These are phyloP conservation scores for Eimeria maxima DNA, from an alignment of 169 alveolate genomes.

Conservation along the genomic window DNA sequence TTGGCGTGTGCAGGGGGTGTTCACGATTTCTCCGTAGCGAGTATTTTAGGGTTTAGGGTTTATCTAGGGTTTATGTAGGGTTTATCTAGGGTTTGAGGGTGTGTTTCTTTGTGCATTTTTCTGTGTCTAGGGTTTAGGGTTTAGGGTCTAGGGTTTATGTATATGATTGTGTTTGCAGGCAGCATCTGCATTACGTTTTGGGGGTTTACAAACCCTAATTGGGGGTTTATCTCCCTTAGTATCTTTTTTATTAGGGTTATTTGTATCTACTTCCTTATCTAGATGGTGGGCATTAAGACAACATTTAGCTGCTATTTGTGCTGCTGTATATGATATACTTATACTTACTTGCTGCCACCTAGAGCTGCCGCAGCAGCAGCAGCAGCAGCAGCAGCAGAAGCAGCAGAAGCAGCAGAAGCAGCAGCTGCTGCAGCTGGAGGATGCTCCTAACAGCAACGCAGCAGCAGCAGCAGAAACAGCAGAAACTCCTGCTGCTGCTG, in stretches of 20 bases:
- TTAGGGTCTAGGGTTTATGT: constrained; percentile 47
- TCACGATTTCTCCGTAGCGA: too few species aligned
- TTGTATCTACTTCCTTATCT: constrained; percentile 74
- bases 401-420: constrained; percentile 57
- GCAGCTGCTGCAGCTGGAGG: constrained; percentile 22
- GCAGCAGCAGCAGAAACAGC: constrained; percentile 16
- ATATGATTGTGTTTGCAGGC: constrained; percentile 41
- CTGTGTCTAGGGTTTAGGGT: neutral
- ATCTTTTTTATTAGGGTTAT: constrained; percentile 61
- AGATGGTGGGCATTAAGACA: constrained; percentile 80
- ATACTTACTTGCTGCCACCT: constrained; percentile 74
- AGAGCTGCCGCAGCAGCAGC: constrained; percentile 20
- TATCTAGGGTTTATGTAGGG: neutral
- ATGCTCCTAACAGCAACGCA: neutral
- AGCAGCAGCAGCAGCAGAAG: constrained; percentile 57
- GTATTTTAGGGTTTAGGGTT: neutral
- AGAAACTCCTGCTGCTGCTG: neutral
- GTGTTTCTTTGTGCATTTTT: neutral
- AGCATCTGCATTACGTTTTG: constrained; percentile 67
- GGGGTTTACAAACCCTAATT: constrained; percentile 74
- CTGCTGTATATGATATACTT: constrained; percentile 66
- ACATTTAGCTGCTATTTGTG: constrained; percentile 42
- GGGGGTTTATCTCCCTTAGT: constrained; percentile 66
- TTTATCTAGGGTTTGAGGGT: neutral
- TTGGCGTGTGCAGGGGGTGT: too few species aligned